Percentiles rank a stretch among this genome's conserved stretches.
These are phyloP conservation scores for Lactifluus rugatus DNA, from an alignment of 768 basidiomycete species.

Conservation along the genomic window DNA sequence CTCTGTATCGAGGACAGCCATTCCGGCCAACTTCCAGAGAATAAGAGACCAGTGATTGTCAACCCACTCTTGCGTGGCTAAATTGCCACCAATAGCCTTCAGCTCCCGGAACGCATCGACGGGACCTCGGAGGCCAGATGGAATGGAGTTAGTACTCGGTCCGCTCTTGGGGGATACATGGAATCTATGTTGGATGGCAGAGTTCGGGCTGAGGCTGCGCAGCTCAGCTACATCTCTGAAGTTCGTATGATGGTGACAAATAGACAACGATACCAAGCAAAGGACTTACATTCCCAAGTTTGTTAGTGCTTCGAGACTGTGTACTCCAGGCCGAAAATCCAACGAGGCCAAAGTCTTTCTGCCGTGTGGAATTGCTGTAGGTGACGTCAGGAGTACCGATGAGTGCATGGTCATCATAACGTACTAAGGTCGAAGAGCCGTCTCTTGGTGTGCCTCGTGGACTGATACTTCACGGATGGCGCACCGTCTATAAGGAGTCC, in stretches of 20 bases:
- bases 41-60: conserved; percentile 86
- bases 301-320: conserved; percentile 35
- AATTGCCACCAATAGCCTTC: conserved; percentile 45
- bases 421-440: conserved; percentile 15
- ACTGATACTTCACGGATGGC: background rate
- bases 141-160: background rate
- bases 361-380: conserved; percentile 18
- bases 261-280: background rate
- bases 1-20: conserved; percentile 65
- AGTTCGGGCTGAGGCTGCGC: conserved; percentile 4
- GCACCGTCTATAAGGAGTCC: background rate
- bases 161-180: background rate
- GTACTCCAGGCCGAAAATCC: conserved; percentile 41
- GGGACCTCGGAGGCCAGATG: conserved; percentile 24
- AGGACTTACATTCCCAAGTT: conserved; percentile 39
- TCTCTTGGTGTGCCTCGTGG: background rate
- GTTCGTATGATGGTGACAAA: background rate
- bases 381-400: background rate
- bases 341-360: conserved; percentile 40
- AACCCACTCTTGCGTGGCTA: conserved; percentile 75
- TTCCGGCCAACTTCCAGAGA: conserved; percentile 90
- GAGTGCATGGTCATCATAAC: background rate
- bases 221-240: conserved; percentile 15
- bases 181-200: conserved; percentile 11
- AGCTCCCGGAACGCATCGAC: conserved; percentile 47